Evolutionary conservation across 371 early-diverging fungal genomes (phyloP).

Genomic region (Rhizopus arrhizus): DNA sequence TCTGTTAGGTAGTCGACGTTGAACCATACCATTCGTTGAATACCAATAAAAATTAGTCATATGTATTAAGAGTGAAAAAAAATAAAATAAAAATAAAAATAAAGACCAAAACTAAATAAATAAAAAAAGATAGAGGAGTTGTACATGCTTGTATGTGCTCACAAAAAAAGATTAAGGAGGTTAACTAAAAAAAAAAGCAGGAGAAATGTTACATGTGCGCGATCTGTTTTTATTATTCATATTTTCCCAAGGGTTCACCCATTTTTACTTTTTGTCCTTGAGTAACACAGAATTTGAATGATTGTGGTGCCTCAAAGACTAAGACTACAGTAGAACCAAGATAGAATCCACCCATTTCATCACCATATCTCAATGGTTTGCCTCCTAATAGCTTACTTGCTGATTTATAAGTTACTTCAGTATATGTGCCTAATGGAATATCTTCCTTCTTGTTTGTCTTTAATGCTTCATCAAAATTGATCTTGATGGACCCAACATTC

Average conservation of each 20-base stretch:
- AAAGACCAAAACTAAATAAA: background rate
- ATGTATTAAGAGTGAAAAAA: background rate
- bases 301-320: constrained; percentile 91
- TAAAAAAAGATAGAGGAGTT: background rate
- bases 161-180: background rate
- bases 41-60: constrained; percentile 36
- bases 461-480: constrained; percentile 87
- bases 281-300: constrained; percentile 76
- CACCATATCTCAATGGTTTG: constrained; percentile 71
- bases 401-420: constrained; percentile 72
- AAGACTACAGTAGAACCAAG: constrained; percentile 96
- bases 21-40: constrained; percentile 34
- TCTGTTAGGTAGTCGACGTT: constrained; percentile 26
- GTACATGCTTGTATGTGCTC: no score
- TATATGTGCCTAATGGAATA: constrained; percentile 72
- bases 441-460: constrained; percentile 70
- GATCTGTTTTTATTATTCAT: constrained; percentile 16
- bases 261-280: constrained; percentile 78
- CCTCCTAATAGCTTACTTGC: constrained; percentile 68
- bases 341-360: constrained; percentile 94
- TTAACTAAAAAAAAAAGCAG: background rate
- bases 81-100: background rate
- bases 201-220: background rate
- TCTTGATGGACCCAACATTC: constrained; percentile 93
- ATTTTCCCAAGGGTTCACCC: constrained; percentile 81